These are phyloP conservation scores for Insectozyma bohioensis DNA, from an alignment of 1,139 yeast species.

Conservation along the genomic window DNA sequence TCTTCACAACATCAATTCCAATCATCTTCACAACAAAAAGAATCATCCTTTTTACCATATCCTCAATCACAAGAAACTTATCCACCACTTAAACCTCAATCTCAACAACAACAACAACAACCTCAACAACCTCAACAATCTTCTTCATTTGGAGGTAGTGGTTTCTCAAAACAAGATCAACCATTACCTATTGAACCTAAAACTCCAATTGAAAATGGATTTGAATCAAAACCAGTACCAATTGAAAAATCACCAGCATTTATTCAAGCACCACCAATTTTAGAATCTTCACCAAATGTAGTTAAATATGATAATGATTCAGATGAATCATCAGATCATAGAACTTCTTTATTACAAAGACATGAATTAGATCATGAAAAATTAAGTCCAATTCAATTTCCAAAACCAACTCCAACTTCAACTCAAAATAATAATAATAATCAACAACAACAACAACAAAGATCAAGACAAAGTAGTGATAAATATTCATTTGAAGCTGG, in stretches of 20 bases:
- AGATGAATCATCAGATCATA: constrained; percentile 24
- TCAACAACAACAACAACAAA: constrained; percentile 1
- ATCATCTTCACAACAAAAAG: too few relatives aligned
- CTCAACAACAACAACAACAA: constrained; percentile 2
- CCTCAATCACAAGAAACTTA: background rate
- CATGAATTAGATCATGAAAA: constrained; percentile 24
- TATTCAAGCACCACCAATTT: constrained; percentile 7
- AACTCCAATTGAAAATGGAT: too few relatives aligned
- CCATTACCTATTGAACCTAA: constrained; percentile 1
- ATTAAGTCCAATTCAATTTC: background rate
- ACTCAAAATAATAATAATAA: too few relatives aligned
- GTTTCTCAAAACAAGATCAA: constrained; percentile 1
- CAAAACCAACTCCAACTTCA: too few relatives aligned
- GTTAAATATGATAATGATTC: constrained; percentile 23
- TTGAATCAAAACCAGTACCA: constrained; percentile 3
- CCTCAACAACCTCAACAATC: constrained; percentile 3
- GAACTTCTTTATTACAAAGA: constrained; percentile 29
- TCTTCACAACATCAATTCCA: background rate
- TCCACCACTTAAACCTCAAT: background rate
- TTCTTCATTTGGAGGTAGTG: background rate
- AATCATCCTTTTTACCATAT: too few relatives aligned
- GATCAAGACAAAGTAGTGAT: constrained; percentile 24
- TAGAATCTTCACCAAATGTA: constrained; percentile 26
- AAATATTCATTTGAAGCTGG: constrained; percentile 46
- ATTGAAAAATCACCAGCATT: constrained; percentile 3